These are phyloP conservation scores for Quercus phellos DNA, from an alignment of 331 rosid genomes.

Conservation along the genomic window DNA sequence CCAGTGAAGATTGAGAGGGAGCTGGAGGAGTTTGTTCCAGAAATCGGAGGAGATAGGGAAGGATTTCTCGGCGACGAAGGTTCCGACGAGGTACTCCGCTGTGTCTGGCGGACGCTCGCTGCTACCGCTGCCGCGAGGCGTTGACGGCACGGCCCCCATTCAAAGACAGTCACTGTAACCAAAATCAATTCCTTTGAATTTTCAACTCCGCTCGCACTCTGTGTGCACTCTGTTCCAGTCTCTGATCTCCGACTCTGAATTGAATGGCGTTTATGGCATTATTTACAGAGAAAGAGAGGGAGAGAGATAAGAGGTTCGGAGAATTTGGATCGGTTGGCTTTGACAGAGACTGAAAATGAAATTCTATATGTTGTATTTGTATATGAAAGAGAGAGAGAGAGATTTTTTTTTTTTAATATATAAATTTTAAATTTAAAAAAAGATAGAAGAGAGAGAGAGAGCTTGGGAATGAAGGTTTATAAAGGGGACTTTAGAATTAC, in stretches of 20 bases:
- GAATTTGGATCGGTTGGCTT: constrained; percentile 23
- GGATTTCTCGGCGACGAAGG: constrained; percentile 74
- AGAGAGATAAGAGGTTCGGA: constrained; percentile 5
- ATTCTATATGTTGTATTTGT: background rate
- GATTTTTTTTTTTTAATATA: no score
- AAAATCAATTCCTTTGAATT: no score
- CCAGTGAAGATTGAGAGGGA: constrained; percentile 79
- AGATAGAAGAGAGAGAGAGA: constrained; percentile 9
- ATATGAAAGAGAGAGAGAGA: background rate
- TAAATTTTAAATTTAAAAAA: background rate
- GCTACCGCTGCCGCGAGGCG: constrained; percentile 50
- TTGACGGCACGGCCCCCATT: constrained; percentile 92
- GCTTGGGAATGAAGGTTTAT: constrained; percentile 38
- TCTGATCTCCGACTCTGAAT: constrained; percentile 23
- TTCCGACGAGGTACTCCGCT: constrained; percentile 80
- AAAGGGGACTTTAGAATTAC: constrained; percentile 2
- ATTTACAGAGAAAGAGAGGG: background rate
- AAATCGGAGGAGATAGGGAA: constrained; percentile 85
- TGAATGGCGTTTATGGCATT: constrained; percentile 45
- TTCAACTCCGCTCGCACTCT: constrained; percentile 1
- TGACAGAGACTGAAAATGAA: constrained; percentile 4
- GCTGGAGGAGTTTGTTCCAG: constrained; percentile 88
- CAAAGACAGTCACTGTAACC: background rate
- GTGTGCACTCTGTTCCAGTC: constrained; percentile 19
- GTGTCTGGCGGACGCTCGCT: constrained; percentile 63